These are phyloP conservation scores for Neovahlkampfia damariscottae DNA, from an alignment of 78 protist genomes.

Conservation along the genomic window DNA sequence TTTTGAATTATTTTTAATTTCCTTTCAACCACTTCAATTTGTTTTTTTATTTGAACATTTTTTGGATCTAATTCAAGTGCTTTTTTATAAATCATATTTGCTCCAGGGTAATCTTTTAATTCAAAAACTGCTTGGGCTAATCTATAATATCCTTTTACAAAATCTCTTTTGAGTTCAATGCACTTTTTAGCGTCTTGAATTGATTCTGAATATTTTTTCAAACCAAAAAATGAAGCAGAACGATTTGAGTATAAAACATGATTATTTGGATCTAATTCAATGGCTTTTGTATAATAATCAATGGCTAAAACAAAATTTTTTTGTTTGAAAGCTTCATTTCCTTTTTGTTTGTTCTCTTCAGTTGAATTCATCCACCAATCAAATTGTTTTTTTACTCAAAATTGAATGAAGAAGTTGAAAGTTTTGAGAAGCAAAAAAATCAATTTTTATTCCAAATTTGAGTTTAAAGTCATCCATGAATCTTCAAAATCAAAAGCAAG, in stretches of 20 bases:
- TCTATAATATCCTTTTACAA: constrained; percentile 81
- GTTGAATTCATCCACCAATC: too few relatives aligned
- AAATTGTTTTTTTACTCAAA: too few relatives aligned
- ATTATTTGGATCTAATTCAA: constrained; percentile 49
- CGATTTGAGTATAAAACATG: constrained; percentile 77
- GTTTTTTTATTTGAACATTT: too few relatives aligned
- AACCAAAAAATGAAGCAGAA: constrained; percentile 54
- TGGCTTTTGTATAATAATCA: constrained; percentile 53
- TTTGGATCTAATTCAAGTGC: too few relatives aligned
- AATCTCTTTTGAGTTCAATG: constrained; percentile 51
- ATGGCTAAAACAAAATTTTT: constrained; percentile 59
- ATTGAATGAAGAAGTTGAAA: too few relatives aligned
- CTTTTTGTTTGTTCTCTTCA: constrained; percentile 35
- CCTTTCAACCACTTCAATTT: too few relatives aligned
- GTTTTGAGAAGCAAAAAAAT: too few relatives aligned
- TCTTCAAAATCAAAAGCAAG: constrained; percentile 1
- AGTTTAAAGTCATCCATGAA: not conserved
- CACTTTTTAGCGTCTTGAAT: constrained; percentile 58
- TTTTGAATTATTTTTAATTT: too few relatives aligned
- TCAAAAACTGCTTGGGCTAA: too few relatives aligned
- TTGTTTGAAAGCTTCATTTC: constrained; percentile 68
- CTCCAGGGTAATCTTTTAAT: too few relatives aligned
- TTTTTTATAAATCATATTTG: too few relatives aligned
- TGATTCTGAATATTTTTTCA: constrained; percentile 48
- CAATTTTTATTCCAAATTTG: too few relatives aligned